These are phyloP conservation scores for Cocos nucifera DNA, from an alignment of 176 grass and related monocot species.

Conservation along the genomic window DNA sequence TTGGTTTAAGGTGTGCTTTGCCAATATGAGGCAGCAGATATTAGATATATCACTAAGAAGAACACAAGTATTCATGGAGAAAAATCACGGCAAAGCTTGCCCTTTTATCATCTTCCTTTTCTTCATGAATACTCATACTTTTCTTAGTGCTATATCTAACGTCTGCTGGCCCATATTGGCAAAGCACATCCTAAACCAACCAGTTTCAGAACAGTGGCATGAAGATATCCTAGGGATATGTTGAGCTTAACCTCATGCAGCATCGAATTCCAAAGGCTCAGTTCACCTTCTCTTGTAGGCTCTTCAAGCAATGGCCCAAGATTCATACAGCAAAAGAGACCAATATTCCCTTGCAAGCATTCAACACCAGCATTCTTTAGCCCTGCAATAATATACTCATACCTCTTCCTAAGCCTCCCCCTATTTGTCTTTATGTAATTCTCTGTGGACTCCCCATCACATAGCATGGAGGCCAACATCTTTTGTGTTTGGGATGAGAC, in stretches of 20 bases:
- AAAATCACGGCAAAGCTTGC: background rate
- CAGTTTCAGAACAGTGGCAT: slow-evolving; percentile 11
- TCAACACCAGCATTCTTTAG: slow-evolving; percentile 2
- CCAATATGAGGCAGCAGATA: slow-evolving; percentile 13
- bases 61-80: slow-evolving; percentile 3
- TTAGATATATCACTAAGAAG: slow-evolving; percentile 4
- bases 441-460: background rate
- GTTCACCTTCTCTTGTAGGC: slow-evolving; percentile 7
- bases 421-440: slow-evolving; percentile 4
- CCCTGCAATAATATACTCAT: background rate
- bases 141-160: background rate
- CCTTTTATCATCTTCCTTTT: background rate
- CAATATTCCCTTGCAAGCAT: slow-evolving; percentile 11
- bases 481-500: too few relatives aligned
- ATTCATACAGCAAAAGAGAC: slow-evolving; percentile 20
- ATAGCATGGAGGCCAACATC: slow-evolving; percentile 7
- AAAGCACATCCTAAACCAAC: slow-evolving; percentile 13
- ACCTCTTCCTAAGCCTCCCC: background rate
- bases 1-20: slow-evolving; percentile 14
- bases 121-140: slow-evolving; percentile 2
- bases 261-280: slow-evolving; percentile 1
- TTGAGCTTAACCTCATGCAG: slow-evolving; percentile 6
- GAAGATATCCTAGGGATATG: slow-evolving; percentile 9
- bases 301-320: slow-evolving; percentile 3
- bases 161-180: slow-evolving; percentile 16